Evolutionary conservation across 2,329 filamentous ascomycete genomes (phyloP).

Genomic region (Penicillium sp.): DNA sequence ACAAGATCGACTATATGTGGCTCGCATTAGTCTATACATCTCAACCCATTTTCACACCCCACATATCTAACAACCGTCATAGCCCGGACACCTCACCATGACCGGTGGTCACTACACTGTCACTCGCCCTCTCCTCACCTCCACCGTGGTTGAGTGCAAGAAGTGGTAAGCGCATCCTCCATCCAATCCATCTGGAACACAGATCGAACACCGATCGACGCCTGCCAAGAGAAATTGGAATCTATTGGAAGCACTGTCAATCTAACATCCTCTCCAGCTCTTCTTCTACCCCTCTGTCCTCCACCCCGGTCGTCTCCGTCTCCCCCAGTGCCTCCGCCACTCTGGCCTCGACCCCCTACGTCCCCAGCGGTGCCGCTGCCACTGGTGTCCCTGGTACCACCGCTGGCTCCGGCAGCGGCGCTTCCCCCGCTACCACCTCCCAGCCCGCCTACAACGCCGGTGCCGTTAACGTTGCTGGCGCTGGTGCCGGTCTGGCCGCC

Average conservation of each 20-base stretch:
- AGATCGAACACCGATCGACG: background rate
- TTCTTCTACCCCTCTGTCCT: slow-evolving; percentile 22
- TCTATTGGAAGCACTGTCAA: background rate
- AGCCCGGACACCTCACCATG: slow-evolving; percentile 69
- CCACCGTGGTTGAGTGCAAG: slow-evolving; percentile 53
- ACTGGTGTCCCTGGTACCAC: background rate
- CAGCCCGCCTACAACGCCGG: slow-evolving; percentile 48
- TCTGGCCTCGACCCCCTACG: slow-evolving; percentile 5
- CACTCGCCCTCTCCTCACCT: slow-evolving; percentile 52
- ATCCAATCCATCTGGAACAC: background rate
- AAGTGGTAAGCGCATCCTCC: slow-evolving; percentile 35
- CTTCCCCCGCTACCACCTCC: slow-evolving; percentile 19
- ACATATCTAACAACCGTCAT: slow-evolving; percentile 7
- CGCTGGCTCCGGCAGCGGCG: slow-evolving; percentile 15
- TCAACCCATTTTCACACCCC: background rate
- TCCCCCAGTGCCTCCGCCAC: slow-evolving; percentile 4
- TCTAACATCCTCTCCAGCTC: slow-evolving; percentile 17
- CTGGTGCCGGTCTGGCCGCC: slow-evolving; percentile 53
- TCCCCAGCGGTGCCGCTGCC: slow-evolving; percentile 5
- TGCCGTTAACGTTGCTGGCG: slow-evolving; percentile 50
- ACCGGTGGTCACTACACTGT: slow-evolving; percentile 70
- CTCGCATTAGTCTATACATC: background rate
- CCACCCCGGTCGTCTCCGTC: slow-evolving; percentile 18
- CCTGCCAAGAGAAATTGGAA: background rate
- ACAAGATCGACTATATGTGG: background rate